A percentile compares a stretch with the other conserved stretches of the same genome.
Conservation (phyloP, 345 rosid species). For the Eucalyptus caleyi region DNA sequence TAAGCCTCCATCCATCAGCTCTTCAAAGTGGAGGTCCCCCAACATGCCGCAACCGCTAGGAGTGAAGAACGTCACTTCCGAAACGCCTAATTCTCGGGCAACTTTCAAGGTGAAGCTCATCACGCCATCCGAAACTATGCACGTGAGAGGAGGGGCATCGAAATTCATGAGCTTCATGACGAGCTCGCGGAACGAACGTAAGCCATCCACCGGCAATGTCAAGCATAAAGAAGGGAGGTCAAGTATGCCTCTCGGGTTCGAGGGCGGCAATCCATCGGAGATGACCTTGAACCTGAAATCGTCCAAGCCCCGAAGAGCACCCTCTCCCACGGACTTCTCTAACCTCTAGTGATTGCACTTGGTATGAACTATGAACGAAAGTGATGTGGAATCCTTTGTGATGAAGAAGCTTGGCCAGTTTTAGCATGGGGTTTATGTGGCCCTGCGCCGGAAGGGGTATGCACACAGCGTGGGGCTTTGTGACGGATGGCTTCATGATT, state of each 20-base stretch:
- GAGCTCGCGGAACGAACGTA: not conserved
- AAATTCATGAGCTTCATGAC: no score
- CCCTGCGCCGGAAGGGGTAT: not conserved
- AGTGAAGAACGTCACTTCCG: conserved; percentile 1
- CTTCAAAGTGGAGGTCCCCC: not conserved
- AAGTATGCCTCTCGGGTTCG: not conserved
- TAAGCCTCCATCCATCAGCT: not conserved
- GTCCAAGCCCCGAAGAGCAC: not conserved
- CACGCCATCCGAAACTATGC: conserved; percentile 15
- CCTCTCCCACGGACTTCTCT: not conserved
- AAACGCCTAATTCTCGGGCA: conserved; percentile 9
- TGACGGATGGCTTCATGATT: not conserved
- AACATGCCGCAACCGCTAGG: not conserved
- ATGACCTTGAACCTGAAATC: not conserved
- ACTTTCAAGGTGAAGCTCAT: conserved; percentile 17
- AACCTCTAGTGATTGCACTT: not conserved
- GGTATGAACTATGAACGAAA: not conserved
- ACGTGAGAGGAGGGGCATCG: not conserved
- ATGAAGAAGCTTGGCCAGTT: not conserved
- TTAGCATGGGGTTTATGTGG: not conserved
- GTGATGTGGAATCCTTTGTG: not conserved
- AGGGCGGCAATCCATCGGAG: not conserved
- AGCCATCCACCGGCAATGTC: not conserved
- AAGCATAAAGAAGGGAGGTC: not conserved
- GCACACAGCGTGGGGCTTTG: not conserved